Percentiles rank a stretch among this genome's conserved stretches.
Evolutionary conservation across 352 stramenopile species (phyloP).

Genomic region (Thraustotheca clavata): DNA sequence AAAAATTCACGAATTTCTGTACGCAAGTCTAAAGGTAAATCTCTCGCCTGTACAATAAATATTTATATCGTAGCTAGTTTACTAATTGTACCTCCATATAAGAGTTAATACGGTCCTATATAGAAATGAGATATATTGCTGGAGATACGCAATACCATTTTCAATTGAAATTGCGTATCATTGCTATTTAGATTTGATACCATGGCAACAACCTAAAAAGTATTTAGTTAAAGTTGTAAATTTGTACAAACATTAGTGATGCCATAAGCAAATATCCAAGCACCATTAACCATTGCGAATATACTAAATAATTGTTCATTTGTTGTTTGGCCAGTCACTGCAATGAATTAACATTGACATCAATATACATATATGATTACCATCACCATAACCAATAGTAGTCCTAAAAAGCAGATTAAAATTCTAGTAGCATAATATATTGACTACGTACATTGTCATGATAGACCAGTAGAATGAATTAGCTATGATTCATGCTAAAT

Average conservation of each 20-base stretch:
- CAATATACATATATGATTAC: neutral
- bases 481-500: neutral
- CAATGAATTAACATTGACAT: neutral
- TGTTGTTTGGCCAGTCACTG: conserved; percentile 36
- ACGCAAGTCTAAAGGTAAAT: conserved; percentile 58
- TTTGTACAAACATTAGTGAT: conserved; percentile 66
- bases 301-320: conserved; percentile 62
- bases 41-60: conserved; percentile 28
- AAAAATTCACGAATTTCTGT: conserved; percentile 80
- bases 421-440: neutral
- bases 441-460: conserved; percentile 55
- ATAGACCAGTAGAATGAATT: conserved; percentile 63
- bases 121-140: neutral
- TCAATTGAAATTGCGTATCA: conserved; percentile 51
- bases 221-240: neutral
- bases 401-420: conserved; percentile 29
- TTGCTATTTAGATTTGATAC: conserved; percentile 65
- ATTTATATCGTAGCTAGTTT: neutral
- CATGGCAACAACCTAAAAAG: conserved; percentile 5
- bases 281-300: conserved; percentile 58
- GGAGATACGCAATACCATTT: conserved; percentile 30
- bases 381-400: conserved; percentile 66
- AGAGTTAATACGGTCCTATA: conserved; percentile 55
- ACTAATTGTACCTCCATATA: conserved; percentile 47
- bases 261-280: conserved; percentile 75